Evolutionary conservation across 495 filamentous ascomycete genomes (phyloP), one percentile per base, ranked within the genome.

Genomic region (Neurospora sp.): DNA sequence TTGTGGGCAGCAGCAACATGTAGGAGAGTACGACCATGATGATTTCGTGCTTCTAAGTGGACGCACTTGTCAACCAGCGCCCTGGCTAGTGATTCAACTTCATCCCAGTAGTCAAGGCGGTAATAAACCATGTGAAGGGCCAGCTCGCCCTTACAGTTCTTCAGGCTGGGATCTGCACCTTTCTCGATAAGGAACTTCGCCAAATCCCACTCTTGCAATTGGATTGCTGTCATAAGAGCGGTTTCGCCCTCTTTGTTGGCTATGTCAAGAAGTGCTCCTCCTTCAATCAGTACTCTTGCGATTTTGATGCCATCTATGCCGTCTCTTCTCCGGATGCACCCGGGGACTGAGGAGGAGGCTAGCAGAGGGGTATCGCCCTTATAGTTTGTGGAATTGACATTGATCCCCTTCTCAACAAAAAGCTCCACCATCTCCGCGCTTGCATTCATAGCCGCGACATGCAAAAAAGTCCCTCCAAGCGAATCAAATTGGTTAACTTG

Each of bases 121-220:
- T 49, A 23, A 0, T 5, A 0, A 8, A 54, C 11, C 10, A 1
- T 23, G 46, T 54, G 46, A 54, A 54, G 46, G 11, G 46, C 46
- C 20, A 14, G 1, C 20, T 14, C 0, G 11, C 46, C 46, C 4
- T 27, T 0, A 7, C 4, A 2, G 14, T 27, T 1, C n/a, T n/a
- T 27, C 0, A 54, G 20, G 46, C 14, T 54, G 2, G 46, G 4
- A 27, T 54, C 20, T 5, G 46, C 46, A 54, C 46, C 46, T 27
- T 54, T 5, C 46, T 27, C 46, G 5, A 54, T 14, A 2, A 54
- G 20, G 10, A 54, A 0, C 20, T 27, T 27, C 6, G 46, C 20
- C 20, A 54, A 12, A 54, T 4, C 11, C 46, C 46, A 54, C n/a
- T 0, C 6, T 0, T 0, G 0, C 4, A 0, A 5, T 0, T 0